These are phyloP conservation scores for Wallacemonas sp. DNA, from an alignment of 208 protist species.

Conservation along the genomic window DNA sequence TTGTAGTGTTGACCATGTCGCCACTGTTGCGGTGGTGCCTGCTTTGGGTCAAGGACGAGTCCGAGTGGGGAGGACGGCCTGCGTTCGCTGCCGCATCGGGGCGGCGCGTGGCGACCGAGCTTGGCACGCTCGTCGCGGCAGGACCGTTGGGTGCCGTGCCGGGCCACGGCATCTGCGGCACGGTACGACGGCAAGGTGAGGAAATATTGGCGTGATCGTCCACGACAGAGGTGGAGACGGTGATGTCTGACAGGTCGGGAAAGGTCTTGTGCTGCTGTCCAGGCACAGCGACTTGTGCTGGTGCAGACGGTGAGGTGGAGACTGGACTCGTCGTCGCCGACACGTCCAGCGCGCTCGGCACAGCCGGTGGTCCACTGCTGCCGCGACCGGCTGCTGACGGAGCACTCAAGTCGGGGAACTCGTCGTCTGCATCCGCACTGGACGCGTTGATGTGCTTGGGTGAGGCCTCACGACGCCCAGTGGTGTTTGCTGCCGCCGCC, in stretches of 20 bases:
- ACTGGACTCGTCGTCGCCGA: not conserved
- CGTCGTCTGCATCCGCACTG: slow-evolving; percentile 10
- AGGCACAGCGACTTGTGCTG: not conserved
- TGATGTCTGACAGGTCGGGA: not conserved
- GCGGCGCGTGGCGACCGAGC: not conserved
- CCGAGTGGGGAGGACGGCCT: too few species aligned
- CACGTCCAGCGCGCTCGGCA: too few species aligned
- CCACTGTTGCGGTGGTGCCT: too few species aligned
- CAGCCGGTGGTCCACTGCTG: too few species aligned
- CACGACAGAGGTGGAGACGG: not conserved
- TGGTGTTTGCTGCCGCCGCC: too few species aligned
- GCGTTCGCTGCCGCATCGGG: too few species aligned
- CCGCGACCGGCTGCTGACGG: too few species aligned
- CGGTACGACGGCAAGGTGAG: not conserved
- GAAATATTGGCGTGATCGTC: slow-evolving; percentile 7
- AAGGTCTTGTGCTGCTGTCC: not conserved
- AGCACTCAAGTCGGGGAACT: slow-evolving; percentile 17
- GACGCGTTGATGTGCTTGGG: too few species aligned
- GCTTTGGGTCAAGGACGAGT: too few species aligned
- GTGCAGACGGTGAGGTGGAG: not conserved
- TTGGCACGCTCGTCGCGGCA: not conserved
- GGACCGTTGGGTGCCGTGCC: not conserved
- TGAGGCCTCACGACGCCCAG: too few species aligned
- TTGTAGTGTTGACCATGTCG: too few species aligned
- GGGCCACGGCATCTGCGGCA: not conserved